Percentiles rank a stretch among this genome's conserved stretches.
Evolutionary conservation across 176 grass and related monocot species (phyloP).

Genomic region (Carex cristatella): DNA sequence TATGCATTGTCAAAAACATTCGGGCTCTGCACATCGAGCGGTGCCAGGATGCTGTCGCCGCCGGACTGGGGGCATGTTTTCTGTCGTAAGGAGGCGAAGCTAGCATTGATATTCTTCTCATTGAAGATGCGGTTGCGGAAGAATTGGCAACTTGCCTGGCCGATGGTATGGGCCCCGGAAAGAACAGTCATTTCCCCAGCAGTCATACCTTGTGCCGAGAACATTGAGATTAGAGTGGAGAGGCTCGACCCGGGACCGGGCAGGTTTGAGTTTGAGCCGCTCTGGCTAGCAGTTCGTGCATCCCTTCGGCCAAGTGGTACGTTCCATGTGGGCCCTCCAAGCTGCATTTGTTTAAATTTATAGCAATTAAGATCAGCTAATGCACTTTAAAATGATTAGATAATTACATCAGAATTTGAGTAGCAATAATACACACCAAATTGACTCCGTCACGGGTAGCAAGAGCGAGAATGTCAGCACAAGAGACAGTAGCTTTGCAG

Average conservation of each 20-base stretch:
- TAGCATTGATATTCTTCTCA: constrained; percentile 38
- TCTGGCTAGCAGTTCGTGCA: constrained; percentile 35
- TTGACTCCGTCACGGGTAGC: constrained; percentile 13
- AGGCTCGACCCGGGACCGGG: constrained; percentile 44
- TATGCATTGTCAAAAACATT: constrained; percentile 58
- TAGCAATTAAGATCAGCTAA: not conserved
- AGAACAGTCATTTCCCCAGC: constrained; percentile 60
- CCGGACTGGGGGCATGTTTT: constrained; percentile 37
- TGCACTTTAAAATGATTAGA: not conserved
- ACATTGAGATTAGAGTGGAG: constrained; percentile 36
- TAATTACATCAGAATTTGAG: not conserved
- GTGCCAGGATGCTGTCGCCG: constrained; percentile 50
- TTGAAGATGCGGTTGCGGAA: constrained; percentile 73
- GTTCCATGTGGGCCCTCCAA: constrained; percentile 62
- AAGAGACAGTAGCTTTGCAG: constrained; percentile 28
- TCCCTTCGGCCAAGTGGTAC: constrained; percentile 60
- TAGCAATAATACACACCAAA: not conserved
- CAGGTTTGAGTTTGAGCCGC: constrained; percentile 39
- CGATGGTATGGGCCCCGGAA: constrained; percentile 81
- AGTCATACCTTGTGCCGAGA: constrained; percentile 44
- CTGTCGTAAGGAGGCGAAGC: constrained; percentile 36
- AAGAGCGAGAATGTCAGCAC: constrained; percentile 39
- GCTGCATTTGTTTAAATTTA: constrained; percentile 19
- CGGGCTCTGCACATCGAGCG: constrained; percentile 37
- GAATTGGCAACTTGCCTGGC: constrained; percentile 38